Percentiles rank a stretch among this genome's conserved stretches.
These are phyloP conservation scores for Erysimum pusillum DNA, from an alignment of 441 rosid genomes.

Conservation along the genomic window DNA sequence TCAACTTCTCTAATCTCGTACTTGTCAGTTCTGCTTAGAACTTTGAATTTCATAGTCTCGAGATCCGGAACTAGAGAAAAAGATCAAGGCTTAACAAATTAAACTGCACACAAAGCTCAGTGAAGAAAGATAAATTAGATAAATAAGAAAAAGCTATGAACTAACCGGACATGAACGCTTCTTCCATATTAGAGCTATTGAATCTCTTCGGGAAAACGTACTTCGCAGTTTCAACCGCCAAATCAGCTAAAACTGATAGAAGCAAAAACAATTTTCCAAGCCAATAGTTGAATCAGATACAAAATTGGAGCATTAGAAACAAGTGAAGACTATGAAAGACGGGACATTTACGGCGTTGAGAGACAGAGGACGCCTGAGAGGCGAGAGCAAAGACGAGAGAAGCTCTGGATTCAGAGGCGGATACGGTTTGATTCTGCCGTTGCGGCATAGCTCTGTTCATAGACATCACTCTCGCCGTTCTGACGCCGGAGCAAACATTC, in stretches of 20 bases:
- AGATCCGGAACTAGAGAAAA: conserved; percentile 76
- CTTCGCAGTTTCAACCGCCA: conserved; percentile 70
- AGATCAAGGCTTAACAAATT: not conserved
- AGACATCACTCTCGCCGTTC: conserved; percentile 48
- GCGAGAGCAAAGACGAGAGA: conserved; percentile 86
- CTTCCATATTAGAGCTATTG: conserved; percentile 72
- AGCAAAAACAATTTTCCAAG: not conserved
- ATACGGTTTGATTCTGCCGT: conserved; percentile 56
- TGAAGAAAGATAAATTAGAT: too few species aligned
- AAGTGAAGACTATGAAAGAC: not conserved
- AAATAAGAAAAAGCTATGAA: not conserved
- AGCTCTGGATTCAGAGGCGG: conserved; percentile 70
- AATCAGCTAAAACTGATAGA: conserved; percentile 66
- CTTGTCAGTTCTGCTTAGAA: conserved; percentile 59
- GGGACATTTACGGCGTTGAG: conserved; percentile 81
- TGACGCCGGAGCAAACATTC: conserved; percentile 36
- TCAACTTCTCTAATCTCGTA: conserved; percentile 90
- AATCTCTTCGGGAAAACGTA: conserved; percentile 80
- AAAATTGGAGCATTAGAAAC: not conserved
- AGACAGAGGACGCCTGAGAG: conserved; percentile 62
- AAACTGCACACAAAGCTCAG: not conserved
- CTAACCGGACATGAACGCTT: conserved; percentile 85
- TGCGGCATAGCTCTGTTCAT: conserved; percentile 43
- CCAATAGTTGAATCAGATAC: not conserved
- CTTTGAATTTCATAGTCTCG: conserved; percentile 74